phyloP scores from a whole-genome alignment of 2,329 filamentous ascomycete genomes.

The Exophiala mesophila region DNA sequence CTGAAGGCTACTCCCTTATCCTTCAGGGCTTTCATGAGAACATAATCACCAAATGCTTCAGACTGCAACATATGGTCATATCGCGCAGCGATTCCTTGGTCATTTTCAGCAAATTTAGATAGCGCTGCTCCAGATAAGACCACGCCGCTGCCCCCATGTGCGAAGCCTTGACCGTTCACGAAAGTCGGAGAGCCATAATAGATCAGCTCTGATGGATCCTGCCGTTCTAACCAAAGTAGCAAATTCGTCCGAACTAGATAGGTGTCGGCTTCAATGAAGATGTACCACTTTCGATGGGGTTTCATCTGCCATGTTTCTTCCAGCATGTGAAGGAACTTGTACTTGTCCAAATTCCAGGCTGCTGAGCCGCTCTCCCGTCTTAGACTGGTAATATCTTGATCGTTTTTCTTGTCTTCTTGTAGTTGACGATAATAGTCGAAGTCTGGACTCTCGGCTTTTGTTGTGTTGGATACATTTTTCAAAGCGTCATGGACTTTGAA shows the following conservation, averaged over 20 bases:
- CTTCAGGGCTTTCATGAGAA: conserved; percentile 46
- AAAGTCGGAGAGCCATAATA: conserved; percentile 51
- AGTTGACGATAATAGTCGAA: conserved; percentile 44
- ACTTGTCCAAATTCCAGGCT: conserved; percentile 55
- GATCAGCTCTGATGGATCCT: conserved; percentile 42
- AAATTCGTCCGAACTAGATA: conserved; percentile 54
- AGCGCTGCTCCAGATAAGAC: conserved; percentile 49
- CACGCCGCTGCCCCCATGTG: conserved; percentile 53
- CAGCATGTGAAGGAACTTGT: conserved; percentile 57
- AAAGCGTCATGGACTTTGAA: conserved; percentile 31
- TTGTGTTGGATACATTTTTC: conserved; percentile 34
- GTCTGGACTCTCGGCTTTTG: conserved; percentile 41
- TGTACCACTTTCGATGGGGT: conserved; percentile 53
- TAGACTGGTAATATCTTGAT: conserved; percentile 42
- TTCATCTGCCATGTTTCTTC: conserved; percentile 49
- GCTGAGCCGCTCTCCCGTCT: background rate
- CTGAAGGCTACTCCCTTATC: conserved; percentile 45
- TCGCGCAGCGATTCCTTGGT: conserved; percentile 43
- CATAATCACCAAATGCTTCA: conserved; percentile 46
- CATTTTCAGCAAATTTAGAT: conserved; percentile 41
- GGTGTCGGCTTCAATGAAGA: conserved; percentile 57
- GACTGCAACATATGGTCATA: conserved; percentile 42
- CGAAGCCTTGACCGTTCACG: conserved; percentile 44
- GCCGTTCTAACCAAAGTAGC: conserved; percentile 43
- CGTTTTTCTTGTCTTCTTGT: conserved; percentile 41